These are phyloP conservation scores for Solanum aculeatissimum DNA, from an alignment of 305 asterid genomes.

Conservation along the genomic window DNA sequence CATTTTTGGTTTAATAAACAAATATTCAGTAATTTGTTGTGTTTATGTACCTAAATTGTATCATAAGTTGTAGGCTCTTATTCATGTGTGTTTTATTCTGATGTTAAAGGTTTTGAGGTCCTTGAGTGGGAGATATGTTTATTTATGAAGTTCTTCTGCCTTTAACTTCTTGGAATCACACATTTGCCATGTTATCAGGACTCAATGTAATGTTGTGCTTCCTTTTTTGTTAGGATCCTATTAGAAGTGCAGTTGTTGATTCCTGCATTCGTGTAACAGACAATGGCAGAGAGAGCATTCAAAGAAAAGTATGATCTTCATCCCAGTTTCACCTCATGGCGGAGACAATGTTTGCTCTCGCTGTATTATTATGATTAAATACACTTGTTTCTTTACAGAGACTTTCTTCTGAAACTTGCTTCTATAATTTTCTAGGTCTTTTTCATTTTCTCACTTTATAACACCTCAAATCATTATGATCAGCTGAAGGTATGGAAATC, in stretches of 20 bases:
- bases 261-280: constrained; percentile 94
- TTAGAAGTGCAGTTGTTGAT: constrained; percentile 88
- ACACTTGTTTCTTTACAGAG: not conserved
- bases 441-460: constrained; percentile 82
- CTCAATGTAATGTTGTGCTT: constrained; percentile 1
- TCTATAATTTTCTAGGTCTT: constrained; percentile 52
- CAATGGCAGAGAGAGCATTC: constrained; percentile 95
- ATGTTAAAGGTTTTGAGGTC: not conserved
- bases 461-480: constrained; percentile 82
- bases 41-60: not conserved
- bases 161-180: not conserved
- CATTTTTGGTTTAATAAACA: not conserved
- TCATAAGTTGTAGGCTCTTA: not conserved
- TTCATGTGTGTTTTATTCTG: not conserved
- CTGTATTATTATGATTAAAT: not conserved
- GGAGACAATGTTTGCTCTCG: not conserved
- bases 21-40: not conserved
- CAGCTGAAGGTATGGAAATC: constrained; percentile 70
- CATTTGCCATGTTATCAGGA: not conserved
- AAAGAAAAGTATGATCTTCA: constrained; percentile 51
- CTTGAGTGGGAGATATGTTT: not conserved
- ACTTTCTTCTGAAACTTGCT: not conserved
- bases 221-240: constrained; percentile 58
- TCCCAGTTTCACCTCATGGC: constrained; percentile 1
- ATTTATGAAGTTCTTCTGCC: not conserved